These are phyloP conservation scores for Parascedosporium putredinis DNA, from an alignment of 2,329 filamentous ascomycete genomes.

Conservation along the genomic window DNA sequence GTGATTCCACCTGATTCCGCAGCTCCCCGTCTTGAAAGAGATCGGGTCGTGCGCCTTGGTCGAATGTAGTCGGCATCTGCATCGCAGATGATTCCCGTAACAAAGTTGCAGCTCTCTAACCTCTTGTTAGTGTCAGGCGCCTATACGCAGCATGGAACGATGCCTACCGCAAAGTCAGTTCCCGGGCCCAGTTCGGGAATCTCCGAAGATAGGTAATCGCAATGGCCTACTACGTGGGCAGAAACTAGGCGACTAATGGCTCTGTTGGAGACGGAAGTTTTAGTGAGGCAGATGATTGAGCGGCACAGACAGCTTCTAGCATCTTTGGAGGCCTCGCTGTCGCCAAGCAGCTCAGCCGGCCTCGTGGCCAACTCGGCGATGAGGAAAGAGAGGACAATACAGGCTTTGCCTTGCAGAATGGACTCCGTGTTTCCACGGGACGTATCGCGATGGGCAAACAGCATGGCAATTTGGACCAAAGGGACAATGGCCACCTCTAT, in stretches of 20 bases:
- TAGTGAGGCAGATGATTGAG: slow-evolving; percentile 27
- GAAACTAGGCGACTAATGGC: slow-evolving; percentile 28
- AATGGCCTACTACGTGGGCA: slow-evolving; percentile 31
- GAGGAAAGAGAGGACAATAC: slow-evolving; percentile 14
- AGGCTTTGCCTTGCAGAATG: slow-evolving; percentile 5
- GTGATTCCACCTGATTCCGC: slow-evolving; percentile 17
- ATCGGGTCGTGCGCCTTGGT: background rate
- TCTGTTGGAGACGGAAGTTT: slow-evolving; percentile 22
- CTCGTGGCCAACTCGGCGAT: slow-evolving; percentile 29
- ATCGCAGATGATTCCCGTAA: slow-evolving; percentile 17
- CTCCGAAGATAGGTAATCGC: slow-evolving; percentile 18
- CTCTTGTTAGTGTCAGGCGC: background rate
- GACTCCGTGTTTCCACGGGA: background rate
- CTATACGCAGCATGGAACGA: too few species aligned
- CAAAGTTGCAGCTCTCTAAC: slow-evolving; percentile 20
- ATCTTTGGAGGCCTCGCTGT: slow-evolving; percentile 17
- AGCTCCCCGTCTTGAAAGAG: slow-evolving; percentile 16
- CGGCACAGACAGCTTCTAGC: slow-evolving; percentile 25
- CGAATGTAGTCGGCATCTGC: slow-evolving; percentile 12
- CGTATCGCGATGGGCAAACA: background rate
- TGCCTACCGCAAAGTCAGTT: slow-evolving; percentile 32
- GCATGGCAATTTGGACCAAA: slow-evolving; percentile 2
- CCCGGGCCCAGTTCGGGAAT: slow-evolving; percentile 21
- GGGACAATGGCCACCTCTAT: slow-evolving; percentile 5
- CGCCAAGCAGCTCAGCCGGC: slow-evolving; percentile 20